A percentile compares a stretch with the other conserved stretches of the same genome.
These are phyloP conservation scores for Hsuehochloa calcarea DNA, from an alignment of 176 grass and related monocot species.

Conservation along the genomic window DNA sequence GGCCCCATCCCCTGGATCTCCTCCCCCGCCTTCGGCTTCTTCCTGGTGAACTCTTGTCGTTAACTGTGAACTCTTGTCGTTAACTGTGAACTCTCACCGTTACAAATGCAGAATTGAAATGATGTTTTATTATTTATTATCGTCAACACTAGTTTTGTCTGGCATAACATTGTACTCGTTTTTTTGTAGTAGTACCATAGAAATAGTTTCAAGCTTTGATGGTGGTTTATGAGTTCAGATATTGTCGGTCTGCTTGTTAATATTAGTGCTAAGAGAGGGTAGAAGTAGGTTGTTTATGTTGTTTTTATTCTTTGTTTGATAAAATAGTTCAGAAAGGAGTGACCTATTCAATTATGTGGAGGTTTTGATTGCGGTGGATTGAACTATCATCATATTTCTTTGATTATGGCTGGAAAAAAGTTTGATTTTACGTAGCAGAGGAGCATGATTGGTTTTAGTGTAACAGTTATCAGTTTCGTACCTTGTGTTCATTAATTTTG, in stretches of 20 bases:
- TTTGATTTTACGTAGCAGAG: not conserved
- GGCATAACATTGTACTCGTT: too few relatives aligned
- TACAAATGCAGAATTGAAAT: too few relatives aligned
- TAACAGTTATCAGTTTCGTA: not conserved
- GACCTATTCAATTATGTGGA: not conserved
- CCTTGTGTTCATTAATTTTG: not conserved
- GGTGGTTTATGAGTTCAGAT: not conserved
- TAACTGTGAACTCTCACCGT: too few relatives aligned
- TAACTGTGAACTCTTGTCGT: too few relatives aligned
- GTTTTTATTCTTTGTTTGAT: not conserved
- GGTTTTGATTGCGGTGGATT: not conserved
- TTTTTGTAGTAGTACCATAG: too few relatives aligned
- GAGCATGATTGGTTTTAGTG: not conserved
- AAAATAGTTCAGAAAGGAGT: not conserved
- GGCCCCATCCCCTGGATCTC: too few relatives aligned
- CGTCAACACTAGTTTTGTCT: too few relatives aligned
- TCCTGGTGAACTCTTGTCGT: too few relatives aligned
- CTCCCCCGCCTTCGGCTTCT: too few relatives aligned
- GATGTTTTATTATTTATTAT: too few relatives aligned
- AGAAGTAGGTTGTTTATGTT: not conserved
- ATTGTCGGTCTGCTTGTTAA: not conserved
- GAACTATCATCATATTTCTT: not conserved
- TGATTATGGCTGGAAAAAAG: not conserved
- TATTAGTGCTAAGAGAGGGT: not conserved
- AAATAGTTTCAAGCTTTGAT: too few relatives aligned